phyloP scores from a whole-genome alignment of 345 rosid species.

The Hibiscus syriacus region DNA sequence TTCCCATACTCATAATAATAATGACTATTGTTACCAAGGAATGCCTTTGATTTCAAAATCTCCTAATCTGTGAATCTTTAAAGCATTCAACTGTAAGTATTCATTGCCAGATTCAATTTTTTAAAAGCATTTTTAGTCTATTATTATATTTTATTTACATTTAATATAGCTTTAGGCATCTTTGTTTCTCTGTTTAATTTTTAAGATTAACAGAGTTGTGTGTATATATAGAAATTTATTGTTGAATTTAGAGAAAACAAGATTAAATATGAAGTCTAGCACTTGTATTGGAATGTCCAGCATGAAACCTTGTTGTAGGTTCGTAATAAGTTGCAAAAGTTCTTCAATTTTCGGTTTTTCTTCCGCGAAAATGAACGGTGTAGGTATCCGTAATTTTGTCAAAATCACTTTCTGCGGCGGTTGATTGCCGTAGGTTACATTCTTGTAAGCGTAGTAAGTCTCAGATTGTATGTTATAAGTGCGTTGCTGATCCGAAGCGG shows the following conservation, averaged over 20 bases:
- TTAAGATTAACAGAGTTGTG: too few species aligned
- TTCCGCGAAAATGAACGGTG: conserved; percentile 24
- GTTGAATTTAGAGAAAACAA: too few species aligned
- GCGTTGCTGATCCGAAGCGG: conserved; percentile 30
- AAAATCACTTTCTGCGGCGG: conserved; percentile 36
- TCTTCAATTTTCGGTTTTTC: conserved; percentile 50
- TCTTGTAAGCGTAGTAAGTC: conserved; percentile 15
- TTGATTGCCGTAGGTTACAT: conserved; percentile 26
- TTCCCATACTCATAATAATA: too few species aligned
- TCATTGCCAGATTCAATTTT: neutral
- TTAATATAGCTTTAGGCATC: too few species aligned
- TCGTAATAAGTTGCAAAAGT: conserved; percentile 43
- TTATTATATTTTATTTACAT: too few species aligned
- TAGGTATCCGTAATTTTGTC: conserved; percentile 63
- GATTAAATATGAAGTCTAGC: too few species aligned
- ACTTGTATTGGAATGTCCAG: too few species aligned
- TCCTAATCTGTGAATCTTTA: conserved; percentile 11
- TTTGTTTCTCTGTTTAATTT: too few species aligned
- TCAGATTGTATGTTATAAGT: conserved; percentile 23
- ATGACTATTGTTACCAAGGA: conserved; percentile 26
- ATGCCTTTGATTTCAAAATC: neutral
- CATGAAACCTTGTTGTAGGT: too few species aligned
- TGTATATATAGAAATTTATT: too few species aligned
- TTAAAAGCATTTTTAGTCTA: too few species aligned
- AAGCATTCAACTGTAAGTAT: conserved; percentile 22